These are phyloP conservation scores for Suillus ampliporus DNA, from an alignment of 768 basidiomycete genomes.

Conservation along the genomic window DNA sequence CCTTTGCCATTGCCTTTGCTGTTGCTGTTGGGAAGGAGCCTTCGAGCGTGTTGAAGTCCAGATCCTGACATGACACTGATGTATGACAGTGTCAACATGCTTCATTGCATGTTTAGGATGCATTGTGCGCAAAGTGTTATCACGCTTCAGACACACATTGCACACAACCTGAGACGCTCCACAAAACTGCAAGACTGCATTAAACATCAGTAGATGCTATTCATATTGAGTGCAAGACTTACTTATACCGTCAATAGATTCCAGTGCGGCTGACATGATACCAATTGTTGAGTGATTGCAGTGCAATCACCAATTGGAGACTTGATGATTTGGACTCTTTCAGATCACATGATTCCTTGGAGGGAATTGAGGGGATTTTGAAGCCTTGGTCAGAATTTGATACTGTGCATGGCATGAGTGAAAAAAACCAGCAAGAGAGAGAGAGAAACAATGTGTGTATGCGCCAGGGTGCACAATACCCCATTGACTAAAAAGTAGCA, in stretches of 20 bases:
- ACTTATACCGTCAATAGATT: neutral
- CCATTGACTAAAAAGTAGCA: too few relatives aligned
- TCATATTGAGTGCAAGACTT: neutral
- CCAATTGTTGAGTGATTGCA: neutral
- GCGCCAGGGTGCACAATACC: too few relatives aligned
- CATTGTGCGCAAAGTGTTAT: neutral
- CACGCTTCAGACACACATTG: slow-evolving; percentile 1
- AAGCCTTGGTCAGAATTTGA: too few relatives aligned
- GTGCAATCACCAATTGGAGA: neutral
- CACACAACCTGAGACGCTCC: neutral
- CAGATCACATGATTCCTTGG: too few relatives aligned
- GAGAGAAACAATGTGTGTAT: too few relatives aligned
- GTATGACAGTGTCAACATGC: neutral
- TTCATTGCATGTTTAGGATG: neutral
- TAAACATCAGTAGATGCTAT: neutral
- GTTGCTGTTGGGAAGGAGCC: neutral
- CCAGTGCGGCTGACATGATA: neutral
- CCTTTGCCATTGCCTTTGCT: neutral
- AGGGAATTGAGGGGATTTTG: too few relatives aligned
- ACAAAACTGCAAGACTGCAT: slow-evolving; percentile 2
- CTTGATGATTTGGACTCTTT: neutral
- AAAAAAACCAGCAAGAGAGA: too few relatives aligned
- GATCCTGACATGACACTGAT: neutral
- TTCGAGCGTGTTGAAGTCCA: neutral
- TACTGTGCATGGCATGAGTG: too few relatives aligned